Evolutionary conservation across 768 basidiomycete species (phyloP).

Genomic region (button mushroom (Agaricus bisporus)): DNA sequence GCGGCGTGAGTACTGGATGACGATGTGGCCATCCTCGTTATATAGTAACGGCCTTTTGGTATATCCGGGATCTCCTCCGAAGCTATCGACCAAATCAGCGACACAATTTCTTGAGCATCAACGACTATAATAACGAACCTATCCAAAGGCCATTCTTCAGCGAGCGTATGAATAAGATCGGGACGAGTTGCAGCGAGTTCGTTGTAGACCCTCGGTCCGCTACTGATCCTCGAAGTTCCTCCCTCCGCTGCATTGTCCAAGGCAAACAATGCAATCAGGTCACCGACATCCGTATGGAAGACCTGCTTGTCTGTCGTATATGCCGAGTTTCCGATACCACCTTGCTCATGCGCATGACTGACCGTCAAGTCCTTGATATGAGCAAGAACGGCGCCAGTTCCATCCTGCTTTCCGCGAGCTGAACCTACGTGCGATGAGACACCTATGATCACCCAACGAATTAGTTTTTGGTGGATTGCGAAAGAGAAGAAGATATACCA

Average conservation of each 20-base stretch:
- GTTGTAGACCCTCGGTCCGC: conserved; percentile 37
- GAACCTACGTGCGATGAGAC: conserved; percentile 41
- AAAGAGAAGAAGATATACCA: conserved; percentile 18
- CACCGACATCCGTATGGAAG: conserved; percentile 43
- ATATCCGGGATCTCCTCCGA: conserved; percentile 30
- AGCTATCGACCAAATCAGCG: conserved; percentile 18
- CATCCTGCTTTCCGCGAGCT: conserved; percentile 37
- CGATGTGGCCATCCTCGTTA: conserved; percentile 30
- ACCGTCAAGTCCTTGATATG: conserved; percentile 43
- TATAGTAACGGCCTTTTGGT: conserved; percentile 33
- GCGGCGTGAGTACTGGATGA: conserved; percentile 42
- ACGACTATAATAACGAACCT: conserved; percentile 16
- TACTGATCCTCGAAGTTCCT: conserved; percentile 39
- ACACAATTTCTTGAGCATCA: not conserved
- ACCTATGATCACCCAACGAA: conserved; percentile 20
- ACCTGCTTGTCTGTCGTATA: conserved; percentile 46
- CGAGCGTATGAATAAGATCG: conserved; percentile 34
- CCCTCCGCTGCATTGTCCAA: conserved; percentile 37
- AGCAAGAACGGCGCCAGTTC: conserved; percentile 34
- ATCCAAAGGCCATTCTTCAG: conserved; percentile 39
- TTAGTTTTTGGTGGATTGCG: not conserved
- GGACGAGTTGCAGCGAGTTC: conserved; percentile 39
- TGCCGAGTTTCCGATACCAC: conserved; percentile 36
- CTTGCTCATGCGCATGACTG: conserved; percentile 34
- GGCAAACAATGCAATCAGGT: conserved; percentile 38